These are phyloP conservation scores for Hagleromyces aurorensis DNA, from an alignment of 805 yeast genomes.

Conservation along the genomic window DNA sequence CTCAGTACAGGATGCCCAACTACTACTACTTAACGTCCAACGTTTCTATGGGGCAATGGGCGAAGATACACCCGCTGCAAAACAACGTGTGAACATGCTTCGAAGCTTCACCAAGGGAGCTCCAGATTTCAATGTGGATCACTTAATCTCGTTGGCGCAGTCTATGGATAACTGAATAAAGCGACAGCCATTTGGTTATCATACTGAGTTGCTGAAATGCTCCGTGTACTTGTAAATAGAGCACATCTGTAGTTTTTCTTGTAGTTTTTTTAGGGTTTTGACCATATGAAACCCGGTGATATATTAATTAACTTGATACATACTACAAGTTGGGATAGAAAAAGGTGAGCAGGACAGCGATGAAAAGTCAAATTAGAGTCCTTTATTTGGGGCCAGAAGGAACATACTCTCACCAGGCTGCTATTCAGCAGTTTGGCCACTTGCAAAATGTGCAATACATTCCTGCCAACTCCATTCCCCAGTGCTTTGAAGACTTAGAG, in stretches of 20 bases:
- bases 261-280: too few relatives aligned
- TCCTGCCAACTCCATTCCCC: slow-evolving; percentile 36
- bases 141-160: slow-evolving; percentile 64
- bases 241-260: not conserved
- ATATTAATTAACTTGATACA: too few relatives aligned
- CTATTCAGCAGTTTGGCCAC: slow-evolving; percentile 46
- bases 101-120: slow-evolving; percentile 65
- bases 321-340: slow-evolving; percentile 1
- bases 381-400: slow-evolving; percentile 87
- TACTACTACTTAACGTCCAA: slow-evolving; percentile 67
- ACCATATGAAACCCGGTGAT: too few relatives aligned
- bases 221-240: slow-evolving; percentile 5
- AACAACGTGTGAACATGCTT: slow-evolving; percentile 50
- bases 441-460: slow-evolving; percentile 21
- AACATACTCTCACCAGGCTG: slow-evolving; percentile 86
- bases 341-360: not conserved
- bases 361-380: slow-evolving; percentile 33
- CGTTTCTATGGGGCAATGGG: slow-evolving; percentile 72
- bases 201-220: too few relatives aligned
- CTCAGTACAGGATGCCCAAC: slow-evolving; percentile 66
- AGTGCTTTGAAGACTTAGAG: slow-evolving; percentile 54
- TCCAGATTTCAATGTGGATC: slow-evolving; percentile 54
- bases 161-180: slow-evolving; percentile 42
- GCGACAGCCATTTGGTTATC: slow-evolving; percentile 1
- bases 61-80: slow-evolving; percentile 34